Evolutionary conservation across 768 basidiomycete species (phyloP).

Genomic region (Russula olivacea): DNA sequence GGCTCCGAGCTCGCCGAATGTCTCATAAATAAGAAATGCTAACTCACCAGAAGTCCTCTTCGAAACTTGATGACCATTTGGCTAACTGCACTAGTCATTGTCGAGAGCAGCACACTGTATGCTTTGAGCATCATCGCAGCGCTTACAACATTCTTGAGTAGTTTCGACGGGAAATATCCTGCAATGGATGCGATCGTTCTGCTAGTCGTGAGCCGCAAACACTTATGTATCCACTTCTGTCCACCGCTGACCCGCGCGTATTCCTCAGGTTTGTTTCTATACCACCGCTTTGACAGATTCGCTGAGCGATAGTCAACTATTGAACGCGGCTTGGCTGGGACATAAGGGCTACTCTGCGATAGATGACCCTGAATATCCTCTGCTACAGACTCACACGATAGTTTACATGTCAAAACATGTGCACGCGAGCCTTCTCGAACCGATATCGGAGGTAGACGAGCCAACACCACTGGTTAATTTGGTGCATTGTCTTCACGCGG

Average conservation of each 20-base stretch:
- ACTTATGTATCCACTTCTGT: not conserved
- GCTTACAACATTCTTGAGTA: not conserved
- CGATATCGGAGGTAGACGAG: not conserved
- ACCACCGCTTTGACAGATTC: not conserved
- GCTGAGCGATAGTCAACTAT: not conserved
- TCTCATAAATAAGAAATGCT: too few species aligned
- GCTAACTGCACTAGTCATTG: not conserved
- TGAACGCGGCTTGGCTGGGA: not conserved
- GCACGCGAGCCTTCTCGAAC: not conserved
- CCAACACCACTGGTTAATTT: too few species aligned
- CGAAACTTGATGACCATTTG: not conserved
- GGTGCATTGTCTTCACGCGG: not conserved
- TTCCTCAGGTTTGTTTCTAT: conserved; percentile 16
- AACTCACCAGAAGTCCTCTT: not conserved
- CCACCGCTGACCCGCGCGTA: not conserved
- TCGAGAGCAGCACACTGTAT: conserved; percentile 14
- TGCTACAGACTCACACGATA: not conserved
- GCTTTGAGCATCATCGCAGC: not conserved
- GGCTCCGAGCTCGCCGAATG: too few species aligned
- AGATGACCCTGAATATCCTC: not conserved
- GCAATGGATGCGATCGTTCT: conserved; percentile 5
- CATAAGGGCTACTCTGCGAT: not conserved
- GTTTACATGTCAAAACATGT: not conserved
- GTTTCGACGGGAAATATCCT: not conserved
- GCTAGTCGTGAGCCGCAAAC: not conserved